phyloP scores from a whole-genome alignment of 2,329 filamentous ascomycete genomes.

The Dothistroma pini region DNA sequence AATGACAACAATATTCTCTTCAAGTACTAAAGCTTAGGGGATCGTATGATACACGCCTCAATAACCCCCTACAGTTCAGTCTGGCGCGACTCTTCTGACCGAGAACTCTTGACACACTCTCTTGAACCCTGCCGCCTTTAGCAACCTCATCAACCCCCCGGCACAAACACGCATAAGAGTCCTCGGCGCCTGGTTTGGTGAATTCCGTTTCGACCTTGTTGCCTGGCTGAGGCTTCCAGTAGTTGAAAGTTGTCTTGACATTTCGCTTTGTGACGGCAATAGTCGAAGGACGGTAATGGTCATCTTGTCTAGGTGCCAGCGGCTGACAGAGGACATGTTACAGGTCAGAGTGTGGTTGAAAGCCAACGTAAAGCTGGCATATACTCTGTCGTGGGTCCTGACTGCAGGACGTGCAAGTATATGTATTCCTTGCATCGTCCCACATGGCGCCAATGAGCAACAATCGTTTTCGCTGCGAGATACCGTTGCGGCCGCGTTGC shows the following conservation, averaged over 20 bases:
- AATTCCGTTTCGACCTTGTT: constrained; percentile 5
- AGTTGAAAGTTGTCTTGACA: constrained; percentile 4
- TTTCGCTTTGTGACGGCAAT: background rate
- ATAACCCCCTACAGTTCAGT: too few relatives aligned
- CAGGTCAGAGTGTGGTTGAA: background rate
- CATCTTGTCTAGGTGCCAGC: background rate
- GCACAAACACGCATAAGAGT: background rate
- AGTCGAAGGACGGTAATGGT: constrained; percentile 1
- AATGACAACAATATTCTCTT: too few relatives aligned
- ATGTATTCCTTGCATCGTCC: background rate
- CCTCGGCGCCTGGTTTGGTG: constrained; percentile 7
- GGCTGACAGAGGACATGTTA: background rate
- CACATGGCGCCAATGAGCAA: background rate
- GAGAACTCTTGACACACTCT: too few relatives aligned
- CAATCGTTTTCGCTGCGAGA: background rate
- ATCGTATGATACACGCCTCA: too few relatives aligned
- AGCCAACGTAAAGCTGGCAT: too few relatives aligned
- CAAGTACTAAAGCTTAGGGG: too few relatives aligned
- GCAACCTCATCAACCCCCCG: too few relatives aligned
- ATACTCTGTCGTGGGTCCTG: too few relatives aligned
- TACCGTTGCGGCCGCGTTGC: background rate
- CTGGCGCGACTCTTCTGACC: too few relatives aligned
- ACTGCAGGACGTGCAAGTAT: background rate
- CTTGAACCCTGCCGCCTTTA: too few relatives aligned
- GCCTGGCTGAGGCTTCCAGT: background rate